Conservation (phyloP, 345 rosid genomes). For the Syzygium aqueum region DNA sequence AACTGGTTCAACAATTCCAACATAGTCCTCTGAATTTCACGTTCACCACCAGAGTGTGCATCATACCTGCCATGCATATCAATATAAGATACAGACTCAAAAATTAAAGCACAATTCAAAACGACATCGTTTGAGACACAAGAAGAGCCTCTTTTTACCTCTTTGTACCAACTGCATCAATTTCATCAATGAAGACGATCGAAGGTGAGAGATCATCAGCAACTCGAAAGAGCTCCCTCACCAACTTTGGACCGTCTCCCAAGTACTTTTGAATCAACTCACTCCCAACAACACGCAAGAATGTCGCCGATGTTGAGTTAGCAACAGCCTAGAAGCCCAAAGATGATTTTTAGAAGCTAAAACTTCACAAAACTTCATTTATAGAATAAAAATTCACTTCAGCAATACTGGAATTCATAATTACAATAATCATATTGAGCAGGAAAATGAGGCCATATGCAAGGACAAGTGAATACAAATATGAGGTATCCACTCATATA, state of each 20-base stretch:
- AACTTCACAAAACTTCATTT: background rate
- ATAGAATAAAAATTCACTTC: background rate
- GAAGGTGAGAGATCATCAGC: slow-evolving; percentile 96
- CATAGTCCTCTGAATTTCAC: slow-evolving; percentile 99
- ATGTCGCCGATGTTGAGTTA: slow-evolving; percentile 94
- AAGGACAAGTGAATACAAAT: background rate
- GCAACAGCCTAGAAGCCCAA: slow-evolving; percentile 71
- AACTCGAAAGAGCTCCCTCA: slow-evolving; percentile 92
- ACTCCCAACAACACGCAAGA: slow-evolving; percentile 95
- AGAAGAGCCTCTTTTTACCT: slow-evolving; percentile 27
- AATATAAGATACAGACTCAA: background rate
- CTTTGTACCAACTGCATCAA: slow-evolving; percentile 96
- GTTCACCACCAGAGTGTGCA: slow-evolving; percentile 96
- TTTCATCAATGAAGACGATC: slow-evolving; percentile 94
- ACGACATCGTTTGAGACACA: background rate
- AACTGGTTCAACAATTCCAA: slow-evolving; percentile 89
- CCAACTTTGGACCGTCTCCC: slow-evolving; percentile 96
- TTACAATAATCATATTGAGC: background rate
- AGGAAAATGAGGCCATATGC: background rate
- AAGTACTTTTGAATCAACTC: slow-evolving; percentile 94
- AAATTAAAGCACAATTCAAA: background rate
- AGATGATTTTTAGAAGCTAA: background rate
- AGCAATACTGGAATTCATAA: background rate
- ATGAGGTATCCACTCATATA: background rate
- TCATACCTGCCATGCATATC: slow-evolving; percentile 46